phyloP scores from a whole-genome alignment of 768 basidiomycete genomes.

The Mycena maculata region DNA sequence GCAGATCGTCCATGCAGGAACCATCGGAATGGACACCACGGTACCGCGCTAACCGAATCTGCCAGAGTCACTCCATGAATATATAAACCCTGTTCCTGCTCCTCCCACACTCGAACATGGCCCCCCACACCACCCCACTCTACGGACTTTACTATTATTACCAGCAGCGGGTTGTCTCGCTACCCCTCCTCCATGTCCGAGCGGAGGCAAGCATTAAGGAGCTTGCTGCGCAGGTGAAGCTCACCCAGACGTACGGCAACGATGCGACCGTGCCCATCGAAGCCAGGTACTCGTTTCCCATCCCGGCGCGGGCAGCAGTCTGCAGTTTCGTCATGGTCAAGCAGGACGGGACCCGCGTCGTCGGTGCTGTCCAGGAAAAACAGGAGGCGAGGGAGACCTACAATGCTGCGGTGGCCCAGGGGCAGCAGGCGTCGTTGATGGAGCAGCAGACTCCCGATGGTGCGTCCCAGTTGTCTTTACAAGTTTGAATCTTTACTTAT shows the following conservation, averaged over 20 bases:
- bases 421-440: slow-evolving; percentile 29
- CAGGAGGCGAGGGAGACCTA: slow-evolving; percentile 28
- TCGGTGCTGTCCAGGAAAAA: slow-evolving; percentile 30
- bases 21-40: too few relatives aligned
- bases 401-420: slow-evolving; percentile 22
- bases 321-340: slow-evolving; percentile 32
- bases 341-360: slow-evolving; percentile 33
- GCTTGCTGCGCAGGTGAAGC: slow-evolving; percentile 33
- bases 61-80: too few relatives aligned
- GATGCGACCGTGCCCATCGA: slow-evolving; percentile 28
- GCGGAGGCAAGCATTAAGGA: slow-evolving; percentile 34
- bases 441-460: slow-evolving; percentile 31
- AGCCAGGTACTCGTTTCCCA: slow-evolving; percentile 31
- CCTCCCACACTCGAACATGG: too few relatives aligned
- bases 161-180: slow-evolving; percentile 17
- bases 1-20: too few relatives aligned
- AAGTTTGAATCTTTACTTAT: neutral
- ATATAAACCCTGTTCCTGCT: too few relatives aligned
- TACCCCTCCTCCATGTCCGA: slow-evolving; percentile 28
- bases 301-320: slow-evolving; percentile 27
- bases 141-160: slow-evolving; percentile 26
- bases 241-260: slow-evolving; percentile 35
- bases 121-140: too few relatives aligned
- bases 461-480: neutral
- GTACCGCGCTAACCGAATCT: too few relatives aligned